Base-by-base conservation (phyloP, 2,329 filamentous ascomycete genomes). In the Fusarium abutilonis region DNA sequence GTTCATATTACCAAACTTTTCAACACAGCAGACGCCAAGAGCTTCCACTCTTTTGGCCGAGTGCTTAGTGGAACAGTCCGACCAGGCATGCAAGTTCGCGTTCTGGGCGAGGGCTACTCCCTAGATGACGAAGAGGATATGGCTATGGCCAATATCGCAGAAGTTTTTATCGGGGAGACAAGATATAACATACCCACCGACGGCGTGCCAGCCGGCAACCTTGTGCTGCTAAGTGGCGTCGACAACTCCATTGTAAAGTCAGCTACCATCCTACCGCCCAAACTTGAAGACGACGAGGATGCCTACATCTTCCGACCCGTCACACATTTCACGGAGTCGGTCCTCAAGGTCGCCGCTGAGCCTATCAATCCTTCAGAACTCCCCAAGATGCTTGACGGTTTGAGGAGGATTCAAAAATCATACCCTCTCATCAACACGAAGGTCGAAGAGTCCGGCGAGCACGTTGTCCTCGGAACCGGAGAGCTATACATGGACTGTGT, bases 401-500 rank as follows among this genome's bases (percentile, higher is more conserved):
- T 99, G 44, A 89, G 95, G 46, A 97, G 97, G 74, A 90, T 99
- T 77, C 97, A 97, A 82, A 99, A 99, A 77, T 96, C 92, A 70
- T 99, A 98, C 70, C 95, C 95, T 28, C 84, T 99, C 23, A 91
- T 98, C 69, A 92, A 91, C 11, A 99, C 95, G 5, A 98, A 98
- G 76, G 95, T 99, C 4, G 95, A 99, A 75, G 95, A 99, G 77
- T 97, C 93, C 2, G 95, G 95, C 46, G 95, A 99, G 77, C 95
- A 99, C 73, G 89, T 99, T 65, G 84, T 99, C 42, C 85, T 99
- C 5, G 95, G 95, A 21, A 99, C 95, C 0, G 95, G 95, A 58
- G 95, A 99, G 76, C 82, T 99, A n/a, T 99, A 99, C 80, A 98
- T 99, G 93, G 95, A 99, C 75, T 99, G 95, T 71, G 94, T 99